These are phyloP conservation scores for Ehretia macrophylla DNA, from an alignment of 257 asterid genomes.

Conservation along the genomic window DNA sequence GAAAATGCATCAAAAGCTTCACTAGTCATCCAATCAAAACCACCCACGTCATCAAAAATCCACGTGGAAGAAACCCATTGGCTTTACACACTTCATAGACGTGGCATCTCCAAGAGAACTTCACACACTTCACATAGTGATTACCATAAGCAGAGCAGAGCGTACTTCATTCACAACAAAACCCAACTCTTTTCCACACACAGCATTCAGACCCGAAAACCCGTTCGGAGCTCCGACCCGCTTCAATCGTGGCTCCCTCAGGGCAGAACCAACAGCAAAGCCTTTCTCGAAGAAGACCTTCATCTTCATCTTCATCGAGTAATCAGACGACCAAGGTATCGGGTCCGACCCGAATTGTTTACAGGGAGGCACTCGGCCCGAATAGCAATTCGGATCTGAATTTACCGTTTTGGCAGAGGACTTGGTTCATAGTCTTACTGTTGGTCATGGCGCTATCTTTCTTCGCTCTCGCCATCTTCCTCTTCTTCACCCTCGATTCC, in stretches of 20 bases:
- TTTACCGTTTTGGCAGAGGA: conserved; percentile 60
- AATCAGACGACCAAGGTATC: conserved; percentile 28
- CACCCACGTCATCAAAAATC: conserved; percentile 22
- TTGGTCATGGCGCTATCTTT: conserved; percentile 66
- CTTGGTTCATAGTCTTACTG: conserved; percentile 51
- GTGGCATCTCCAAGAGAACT: conserved; percentile 10
- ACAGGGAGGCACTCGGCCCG: conserved; percentile 35
- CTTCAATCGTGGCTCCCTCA: conserved; percentile 83
- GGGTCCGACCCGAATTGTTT: conserved; percentile 44
- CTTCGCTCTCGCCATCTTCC: conserved; percentile 57
- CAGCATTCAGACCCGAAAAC: conserved; percentile 5
- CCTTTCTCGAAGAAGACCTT: conserved; percentile 60
- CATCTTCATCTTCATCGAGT: conserved; percentile 37
- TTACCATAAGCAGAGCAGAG: neutral
- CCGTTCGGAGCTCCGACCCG: conserved; percentile 52
- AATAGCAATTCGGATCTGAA: conserved; percentile 44
- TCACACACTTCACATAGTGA: no score
- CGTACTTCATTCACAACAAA: no score
- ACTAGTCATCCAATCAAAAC: conserved; percentile 17
- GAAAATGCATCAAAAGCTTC: neutral
- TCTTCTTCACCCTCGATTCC: conserved; percentile 57
- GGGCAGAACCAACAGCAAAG: conserved; percentile 46
- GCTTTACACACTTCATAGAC: conserved; percentile 16
- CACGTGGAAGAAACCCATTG: conserved; percentile 40
- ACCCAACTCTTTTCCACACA: neutral